Evolutionary conservation across 2,329 filamentous ascomycete species (phyloP).

Genomic region (Monosporascus sp.): DNA sequence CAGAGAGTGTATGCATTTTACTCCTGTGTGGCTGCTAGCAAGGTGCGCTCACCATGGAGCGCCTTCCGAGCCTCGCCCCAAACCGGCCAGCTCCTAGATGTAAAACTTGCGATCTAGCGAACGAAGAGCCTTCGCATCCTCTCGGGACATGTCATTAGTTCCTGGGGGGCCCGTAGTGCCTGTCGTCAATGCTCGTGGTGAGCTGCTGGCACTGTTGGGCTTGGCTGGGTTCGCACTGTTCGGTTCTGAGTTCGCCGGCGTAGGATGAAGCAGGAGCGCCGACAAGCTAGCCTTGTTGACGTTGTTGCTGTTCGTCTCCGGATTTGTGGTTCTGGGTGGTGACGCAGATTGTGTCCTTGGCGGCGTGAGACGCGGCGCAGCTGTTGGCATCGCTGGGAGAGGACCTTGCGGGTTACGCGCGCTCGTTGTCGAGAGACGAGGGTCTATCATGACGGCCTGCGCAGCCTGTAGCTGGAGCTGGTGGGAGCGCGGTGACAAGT

Average conservation of each 20-base stretch:
- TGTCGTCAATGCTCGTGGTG: conserved; percentile 36
- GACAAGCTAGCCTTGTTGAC: conserved; percentile 42
- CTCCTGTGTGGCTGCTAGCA: background rate
- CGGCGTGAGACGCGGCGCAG: conserved; percentile 30
- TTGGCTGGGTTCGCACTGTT: conserved; percentile 37
- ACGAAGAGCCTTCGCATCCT: conserved; percentile 60
- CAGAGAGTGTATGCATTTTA: background rate
- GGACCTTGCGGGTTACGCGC: conserved; percentile 36
- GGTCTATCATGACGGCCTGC: conserved; percentile 36
- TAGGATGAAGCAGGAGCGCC: conserved; percentile 45
- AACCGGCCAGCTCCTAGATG: conserved; percentile 17
- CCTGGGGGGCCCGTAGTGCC: background rate
- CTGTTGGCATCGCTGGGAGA: conserved; percentile 34
- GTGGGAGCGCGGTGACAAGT: conserved; percentile 35
- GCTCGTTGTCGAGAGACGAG: conserved; percentile 27
- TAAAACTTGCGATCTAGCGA: conserved; percentile 58
- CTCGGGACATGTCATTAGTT: conserved; percentile 30
- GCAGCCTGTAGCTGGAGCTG: conserved; percentile 38
- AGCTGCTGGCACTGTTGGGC: conserved; percentile 40
- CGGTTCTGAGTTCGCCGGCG: conserved; percentile 39
- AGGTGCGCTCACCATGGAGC: background rate
- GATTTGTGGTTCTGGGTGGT: conserved; percentile 38
- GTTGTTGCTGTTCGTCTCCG: conserved; percentile 20
- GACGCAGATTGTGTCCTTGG: conserved; percentile 45
- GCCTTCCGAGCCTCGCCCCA: background rate